phyloP scores from a whole-genome alignment of 495 filamentous ascomycete species.

The Trichocladium antarcticum region DNA sequence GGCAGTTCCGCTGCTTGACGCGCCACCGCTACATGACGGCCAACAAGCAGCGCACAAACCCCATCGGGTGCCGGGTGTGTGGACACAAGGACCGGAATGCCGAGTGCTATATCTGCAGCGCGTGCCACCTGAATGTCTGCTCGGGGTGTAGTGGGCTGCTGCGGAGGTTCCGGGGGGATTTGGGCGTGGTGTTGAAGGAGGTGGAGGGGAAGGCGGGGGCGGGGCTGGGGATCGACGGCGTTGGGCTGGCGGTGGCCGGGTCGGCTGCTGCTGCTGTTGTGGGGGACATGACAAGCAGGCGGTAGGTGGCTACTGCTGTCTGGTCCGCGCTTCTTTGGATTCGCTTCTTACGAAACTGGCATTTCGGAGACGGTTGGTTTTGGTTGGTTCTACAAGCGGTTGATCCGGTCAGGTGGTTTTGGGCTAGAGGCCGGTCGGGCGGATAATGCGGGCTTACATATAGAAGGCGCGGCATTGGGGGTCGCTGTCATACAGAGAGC shows the following conservation, averaged over 20 bases:
- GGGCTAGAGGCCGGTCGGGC: background rate
- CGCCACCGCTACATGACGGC: conserved; percentile 23
- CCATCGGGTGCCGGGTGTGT: conserved; percentile 21
- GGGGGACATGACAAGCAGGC: no score
- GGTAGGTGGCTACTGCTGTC: background rate
- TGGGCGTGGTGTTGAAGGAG: conserved; percentile 10
- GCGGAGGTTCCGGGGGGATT: conserved; percentile 13
- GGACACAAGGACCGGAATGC: conserved; percentile 20
- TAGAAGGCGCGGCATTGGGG: background rate
- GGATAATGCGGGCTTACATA: background rate
- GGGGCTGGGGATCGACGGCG: background rate
- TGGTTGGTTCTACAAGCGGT: background rate
- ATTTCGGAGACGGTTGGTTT: background rate
- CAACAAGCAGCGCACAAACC: conserved; percentile 19
- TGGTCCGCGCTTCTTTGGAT: background rate
- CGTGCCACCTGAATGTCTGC: conserved; percentile 22
- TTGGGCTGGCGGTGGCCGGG: background rate
- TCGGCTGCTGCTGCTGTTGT: background rate
- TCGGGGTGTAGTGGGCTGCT: conserved; percentile 8
- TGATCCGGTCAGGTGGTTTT: background rate
- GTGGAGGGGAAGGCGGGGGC: conserved; percentile 7
- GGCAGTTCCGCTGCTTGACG: conserved; percentile 21
- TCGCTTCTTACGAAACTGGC: no score
- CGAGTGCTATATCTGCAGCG: conserved; percentile 23
- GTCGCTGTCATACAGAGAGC: background rate